Percentiles rank a stretch among this genome's conserved stretches.
These are phyloP conservation scores for Immersiporthe knoxdaviesiana DNA, from an alignment of 2,329 filamentous ascomycete genomes.

Conservation along the genomic window DNA sequence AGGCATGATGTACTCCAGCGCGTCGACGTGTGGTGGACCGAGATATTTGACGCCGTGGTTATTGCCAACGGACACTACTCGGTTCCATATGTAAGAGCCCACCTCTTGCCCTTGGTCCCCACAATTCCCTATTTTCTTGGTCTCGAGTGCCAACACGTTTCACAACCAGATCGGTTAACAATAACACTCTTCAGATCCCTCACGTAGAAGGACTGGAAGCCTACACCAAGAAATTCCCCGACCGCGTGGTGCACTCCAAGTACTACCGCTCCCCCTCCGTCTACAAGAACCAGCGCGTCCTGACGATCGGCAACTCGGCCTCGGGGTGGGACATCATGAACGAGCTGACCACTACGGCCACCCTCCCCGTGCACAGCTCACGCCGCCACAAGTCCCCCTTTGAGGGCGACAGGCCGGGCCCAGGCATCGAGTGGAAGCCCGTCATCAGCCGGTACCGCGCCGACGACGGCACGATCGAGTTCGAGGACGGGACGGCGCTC, in stretches of 20 bases:
- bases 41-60: slow-evolving; percentile 51
- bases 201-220: slow-evolving; percentile 48
- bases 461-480: slow-evolving; percentile 49
- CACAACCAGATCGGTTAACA: slow-evolving; percentile 14
- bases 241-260: slow-evolving; percentile 50
- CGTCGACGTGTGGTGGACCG: slow-evolving; percentile 58
- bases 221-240: slow-evolving; percentile 45
- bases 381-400: slow-evolving; percentile 52
- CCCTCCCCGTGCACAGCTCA: slow-evolving; percentile 55
- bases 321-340: slow-evolving; percentile 46
- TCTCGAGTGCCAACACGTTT: no score
- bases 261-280: slow-evolving; percentile 45
- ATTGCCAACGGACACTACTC: slow-evolving; percentile 50
- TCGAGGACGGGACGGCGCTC: slow-evolving; percentile 42
- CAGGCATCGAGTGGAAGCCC: slow-evolving; percentile 58
- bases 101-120: background rate
- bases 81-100: slow-evolving; percentile 47
- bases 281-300: slow-evolving; percentile 40
- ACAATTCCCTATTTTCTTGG: no score
- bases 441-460: slow-evolving; percentile 49
- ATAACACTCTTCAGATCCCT: slow-evolving; percentile 46
- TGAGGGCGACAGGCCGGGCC: slow-evolving; percentile 52
- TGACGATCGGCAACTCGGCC: slow-evolving; percentile 50
- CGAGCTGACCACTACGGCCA: slow-evolving; percentile 43
- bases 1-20: slow-evolving; percentile 47